A percentile compares a stretch with the other conserved stretches of the same genome.
phyloP scores from a whole-genome alignment of 345 rosid species.

The Mercurialis annua region DNA sequence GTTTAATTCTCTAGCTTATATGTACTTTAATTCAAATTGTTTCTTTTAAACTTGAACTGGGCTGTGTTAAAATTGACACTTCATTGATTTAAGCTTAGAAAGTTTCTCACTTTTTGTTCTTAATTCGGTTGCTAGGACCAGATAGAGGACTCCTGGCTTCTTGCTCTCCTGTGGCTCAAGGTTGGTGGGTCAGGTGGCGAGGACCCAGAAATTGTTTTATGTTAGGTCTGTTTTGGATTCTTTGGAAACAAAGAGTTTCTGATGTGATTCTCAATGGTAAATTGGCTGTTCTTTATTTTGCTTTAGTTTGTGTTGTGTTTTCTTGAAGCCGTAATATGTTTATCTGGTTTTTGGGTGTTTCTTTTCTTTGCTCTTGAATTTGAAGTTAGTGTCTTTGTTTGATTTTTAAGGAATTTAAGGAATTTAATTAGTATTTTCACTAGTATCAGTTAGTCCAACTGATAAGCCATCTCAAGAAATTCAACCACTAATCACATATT shows the following conservation, averaged over 20 bases:
- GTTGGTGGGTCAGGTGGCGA: no score
- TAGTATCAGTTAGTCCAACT: no score
- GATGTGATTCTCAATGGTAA: slow-evolving; percentile 94
- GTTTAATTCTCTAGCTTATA: background rate
- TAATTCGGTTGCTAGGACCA: slow-evolving; percentile 43
- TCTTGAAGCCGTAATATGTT: slow-evolving; percentile 13
- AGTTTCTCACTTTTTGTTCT: no score
- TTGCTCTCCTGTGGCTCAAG: slow-evolving; percentile 25
- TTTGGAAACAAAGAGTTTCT: slow-evolving; percentile 57
- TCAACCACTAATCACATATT: no score
- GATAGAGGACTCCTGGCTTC: slow-evolving; percentile 4
- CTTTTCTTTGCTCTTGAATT: no score
- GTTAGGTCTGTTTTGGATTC: slow-evolving; percentile 66
- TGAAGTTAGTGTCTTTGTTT: no score
- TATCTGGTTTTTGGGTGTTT: slow-evolving; percentile 31
- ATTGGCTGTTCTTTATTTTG: slow-evolving; percentile 8
- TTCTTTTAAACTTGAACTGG: background rate
- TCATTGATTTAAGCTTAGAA: no score
- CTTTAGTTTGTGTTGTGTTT: slow-evolving; percentile 3
- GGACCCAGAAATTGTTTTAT: slow-evolving; percentile 35
- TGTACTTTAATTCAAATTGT: background rate
- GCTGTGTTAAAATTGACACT: background rate
- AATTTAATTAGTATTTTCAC: no score
- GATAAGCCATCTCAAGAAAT: no score
- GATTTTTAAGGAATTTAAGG: no score